Evolutionary conservation across 2,329 filamentous ascomycete species (phyloP).

Genomic region (Fusarium xylarioides): DNA sequence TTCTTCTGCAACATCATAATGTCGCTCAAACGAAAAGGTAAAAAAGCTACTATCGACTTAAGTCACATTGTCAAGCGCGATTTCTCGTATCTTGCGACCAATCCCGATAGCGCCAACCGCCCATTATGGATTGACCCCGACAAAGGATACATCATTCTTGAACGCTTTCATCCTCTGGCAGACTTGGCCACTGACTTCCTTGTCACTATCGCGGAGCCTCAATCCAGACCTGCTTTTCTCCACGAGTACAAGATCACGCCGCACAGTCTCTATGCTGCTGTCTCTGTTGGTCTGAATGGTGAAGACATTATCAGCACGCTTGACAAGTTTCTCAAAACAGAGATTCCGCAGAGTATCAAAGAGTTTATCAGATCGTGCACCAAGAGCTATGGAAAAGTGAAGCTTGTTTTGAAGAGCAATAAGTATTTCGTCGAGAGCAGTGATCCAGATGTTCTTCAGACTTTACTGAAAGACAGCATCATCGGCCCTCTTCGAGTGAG

Average conservation of each 20-base stretch:
- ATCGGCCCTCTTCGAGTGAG: constrained; percentile 84
- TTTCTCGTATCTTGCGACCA: constrained; percentile 86
- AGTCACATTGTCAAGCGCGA: constrained; percentile 57
- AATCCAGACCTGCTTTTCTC: constrained; percentile 87
- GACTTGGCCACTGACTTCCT: constrained; percentile 91
- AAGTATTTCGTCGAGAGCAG: constrained; percentile 93
- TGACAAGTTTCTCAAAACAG: constrained; percentile 88
- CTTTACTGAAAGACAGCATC: constrained; percentile 80
- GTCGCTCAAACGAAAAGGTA: not conserved
- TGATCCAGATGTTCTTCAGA: constrained; percentile 87
- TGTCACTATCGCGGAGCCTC: constrained; percentile 92
- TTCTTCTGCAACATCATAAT: not conserved
- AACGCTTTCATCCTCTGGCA: constrained; percentile 91
- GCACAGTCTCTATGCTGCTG: constrained; percentile 95
- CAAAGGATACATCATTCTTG: constrained; percentile 86
- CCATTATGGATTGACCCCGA: constrained; percentile 93
- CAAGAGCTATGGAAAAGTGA: constrained; percentile 92
- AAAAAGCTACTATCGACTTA: not conserved
- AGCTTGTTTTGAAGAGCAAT: constrained; percentile 92
- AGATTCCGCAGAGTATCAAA: constrained; percentile 79
- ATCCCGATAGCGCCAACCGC: constrained; percentile 82
- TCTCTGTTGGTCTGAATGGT: constrained; percentile 88
- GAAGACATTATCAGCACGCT: constrained; percentile 90
- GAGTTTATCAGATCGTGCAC: constrained; percentile 83
- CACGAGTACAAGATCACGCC: constrained; percentile 94